Percentiles rank a stretch among this genome's conserved stretches.
Evolutionary conservation across 164 flowering plant genomes (phyloP).

Genomic region (Paratinospora sagittata): DNA sequence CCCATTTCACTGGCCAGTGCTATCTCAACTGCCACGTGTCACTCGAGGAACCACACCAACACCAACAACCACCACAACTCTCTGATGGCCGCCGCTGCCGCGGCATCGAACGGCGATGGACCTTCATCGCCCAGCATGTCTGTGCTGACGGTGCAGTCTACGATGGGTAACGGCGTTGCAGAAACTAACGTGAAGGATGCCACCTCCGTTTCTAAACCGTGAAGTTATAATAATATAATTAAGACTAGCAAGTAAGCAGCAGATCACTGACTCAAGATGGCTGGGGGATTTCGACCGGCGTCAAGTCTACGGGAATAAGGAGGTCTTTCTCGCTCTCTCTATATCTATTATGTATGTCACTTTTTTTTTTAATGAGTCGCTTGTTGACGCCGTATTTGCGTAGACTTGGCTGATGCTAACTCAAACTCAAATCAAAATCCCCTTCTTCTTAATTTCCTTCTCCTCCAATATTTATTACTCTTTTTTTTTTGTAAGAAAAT

Average conservation of each 20-base stretch:
- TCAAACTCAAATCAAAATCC: neutral
- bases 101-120: constrained; percentile 29
- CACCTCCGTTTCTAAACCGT: constrained; percentile 63
- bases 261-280: too few relatives aligned
- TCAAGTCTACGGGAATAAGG: constrained; percentile 6
- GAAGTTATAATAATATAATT: constrained; percentile 8
- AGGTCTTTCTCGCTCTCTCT: neutral
- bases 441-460: neutral
- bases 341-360: too few relatives aligned
- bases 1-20: constrained; percentile 94
- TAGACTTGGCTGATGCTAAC: constrained; percentile 3
- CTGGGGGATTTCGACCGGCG: too few relatives aligned
- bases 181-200: constrained; percentile 49
- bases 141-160: constrained; percentile 64
- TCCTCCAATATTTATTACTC: neutral
- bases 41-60: constrained; percentile 29
- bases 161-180: constrained; percentile 33
- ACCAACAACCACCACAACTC: constrained; percentile 12
- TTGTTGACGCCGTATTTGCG: constrained; percentile 2
- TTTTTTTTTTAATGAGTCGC: too few relatives aligned
- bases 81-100: constrained; percentile 16
- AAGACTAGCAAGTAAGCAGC: neutral
- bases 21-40: constrained; percentile 74
- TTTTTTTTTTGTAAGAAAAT: too few relatives aligned
- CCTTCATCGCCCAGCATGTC: constrained; percentile 67